phyloP scores from a whole-genome alignment of 2,329 filamentous ascomycete species.

The Aspergillus fumigatiaffinis region DNA sequence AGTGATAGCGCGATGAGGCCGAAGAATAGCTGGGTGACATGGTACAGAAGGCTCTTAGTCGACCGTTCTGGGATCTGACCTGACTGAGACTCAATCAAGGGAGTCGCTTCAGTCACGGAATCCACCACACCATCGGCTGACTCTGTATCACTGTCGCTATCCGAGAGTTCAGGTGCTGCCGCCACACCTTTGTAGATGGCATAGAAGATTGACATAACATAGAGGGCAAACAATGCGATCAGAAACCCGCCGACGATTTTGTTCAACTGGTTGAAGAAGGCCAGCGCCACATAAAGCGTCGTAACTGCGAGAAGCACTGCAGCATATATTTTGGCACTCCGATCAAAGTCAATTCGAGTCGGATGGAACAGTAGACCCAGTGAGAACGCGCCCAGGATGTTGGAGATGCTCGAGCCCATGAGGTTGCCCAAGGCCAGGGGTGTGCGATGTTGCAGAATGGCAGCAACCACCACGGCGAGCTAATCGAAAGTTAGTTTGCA shows the following conservation, averaged over 20 bases:
- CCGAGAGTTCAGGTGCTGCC: conserved; percentile 40
- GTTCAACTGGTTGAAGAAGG: conserved; percentile 35
- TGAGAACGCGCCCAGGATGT: conserved; percentile 54
- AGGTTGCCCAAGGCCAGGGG: conserved; percentile 54
- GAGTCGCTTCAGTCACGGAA: conserved; percentile 14
- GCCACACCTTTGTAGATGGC: conserved; percentile 45
- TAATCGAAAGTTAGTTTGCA: conserved; percentile 16
- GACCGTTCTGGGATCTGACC: not conserved
- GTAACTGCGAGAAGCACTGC: conserved; percentile 42
- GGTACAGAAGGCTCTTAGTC: conserved; percentile 30
- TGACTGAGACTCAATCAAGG: conserved; percentile 11
- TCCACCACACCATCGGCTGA: conserved; percentile 1
- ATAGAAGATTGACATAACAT: conserved; percentile 43
- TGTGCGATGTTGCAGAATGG: conserved; percentile 44
- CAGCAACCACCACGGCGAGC: conserved; percentile 49
- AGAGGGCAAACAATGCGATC: conserved; percentile 43
- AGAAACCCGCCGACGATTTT: conserved; percentile 36
- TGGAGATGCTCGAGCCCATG: conserved; percentile 53
- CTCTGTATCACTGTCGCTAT: conserved; percentile 38
- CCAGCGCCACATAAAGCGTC: conserved; percentile 32
- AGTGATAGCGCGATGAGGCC: conserved; percentile 45
- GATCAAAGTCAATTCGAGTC: conserved; percentile 39
- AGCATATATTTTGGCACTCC: conserved; percentile 48
- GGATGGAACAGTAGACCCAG: conserved; percentile 47
- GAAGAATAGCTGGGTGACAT: conserved; percentile 42